A percentile compares a stretch with the other conserved stretches of the same genome.
phyloP scores from a whole-genome alignment of 2,329 filamentous ascomycete species.

The Colletotrichum liriopes region DNA sequence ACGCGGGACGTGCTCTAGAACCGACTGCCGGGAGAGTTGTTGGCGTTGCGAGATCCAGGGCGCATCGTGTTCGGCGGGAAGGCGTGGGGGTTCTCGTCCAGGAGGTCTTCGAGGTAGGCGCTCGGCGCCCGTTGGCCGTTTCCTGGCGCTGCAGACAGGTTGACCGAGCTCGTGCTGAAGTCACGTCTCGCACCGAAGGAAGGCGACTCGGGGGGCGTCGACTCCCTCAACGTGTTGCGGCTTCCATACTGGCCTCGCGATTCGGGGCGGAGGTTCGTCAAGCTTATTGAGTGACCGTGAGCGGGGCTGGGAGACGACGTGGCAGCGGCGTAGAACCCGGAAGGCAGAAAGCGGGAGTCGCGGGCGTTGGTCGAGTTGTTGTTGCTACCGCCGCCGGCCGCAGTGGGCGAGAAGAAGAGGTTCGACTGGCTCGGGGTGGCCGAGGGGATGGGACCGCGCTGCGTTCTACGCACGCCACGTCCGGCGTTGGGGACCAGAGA shows the following conservation, averaged over 20 bases:
- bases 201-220: slow-evolving; percentile 78
- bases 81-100: slow-evolving; percentile 78
- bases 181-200: slow-evolving; percentile 64
- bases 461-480: slow-evolving; percentile 67
- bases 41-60: slow-evolving; percentile 37
- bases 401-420: slow-evolving; percentile 96
- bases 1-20: slow-evolving; percentile 6
- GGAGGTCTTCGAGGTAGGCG: slow-evolving; percentile 90
- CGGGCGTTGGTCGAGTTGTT: slow-evolving; percentile 64
- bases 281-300: slow-evolving; percentile 69
- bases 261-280: slow-evolving; percentile 74
- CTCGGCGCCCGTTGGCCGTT: slow-evolving; percentile 84
- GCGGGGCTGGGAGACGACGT: slow-evolving; percentile 63
- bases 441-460: slow-evolving; percentile 67
- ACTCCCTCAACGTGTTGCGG: slow-evolving; percentile 60
- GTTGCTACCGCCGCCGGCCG: slow-evolving; percentile 73
- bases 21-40: slow-evolving; percentile 27
- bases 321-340: slow-evolving; percentile 90
- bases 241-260: slow-evolving; percentile 64
- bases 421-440: slow-evolving; percentile 76
- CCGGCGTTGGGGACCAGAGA: slow-evolving; percentile 64
- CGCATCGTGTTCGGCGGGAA: slow-evolving; percentile 63
- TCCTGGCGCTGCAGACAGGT: slow-evolving; percentile 69
- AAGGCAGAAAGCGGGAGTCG: slow-evolving; percentile 86
- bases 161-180: slow-evolving; percentile 77